These are phyloP conservation scores for Meyerozyma smithsonii DNA, from an alignment of 1,139 yeast genomes.

Conservation along the genomic window DNA sequence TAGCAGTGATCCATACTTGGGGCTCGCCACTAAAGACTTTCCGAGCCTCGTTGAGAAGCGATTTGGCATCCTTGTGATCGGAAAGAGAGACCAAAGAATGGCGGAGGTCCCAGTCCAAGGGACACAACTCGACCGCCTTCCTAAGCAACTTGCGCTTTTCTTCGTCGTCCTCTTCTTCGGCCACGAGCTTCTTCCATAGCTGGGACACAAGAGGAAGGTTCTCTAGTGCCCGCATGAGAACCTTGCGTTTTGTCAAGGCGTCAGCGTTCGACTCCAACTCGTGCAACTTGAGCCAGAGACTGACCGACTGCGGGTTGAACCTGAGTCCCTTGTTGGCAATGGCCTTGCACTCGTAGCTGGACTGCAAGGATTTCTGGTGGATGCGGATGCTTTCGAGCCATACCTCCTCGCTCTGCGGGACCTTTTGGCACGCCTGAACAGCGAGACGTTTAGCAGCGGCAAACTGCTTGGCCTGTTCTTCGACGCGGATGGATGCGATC, in stretches of 20 bases:
- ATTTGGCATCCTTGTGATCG: slow-evolving; percentile 47
- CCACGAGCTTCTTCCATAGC: slow-evolving; percentile 53
- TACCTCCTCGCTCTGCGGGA: slow-evolving; percentile 65
- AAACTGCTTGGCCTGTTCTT: slow-evolving; percentile 57
- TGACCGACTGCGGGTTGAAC: slow-evolving; percentile 50
- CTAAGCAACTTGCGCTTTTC: slow-evolving; percentile 51
- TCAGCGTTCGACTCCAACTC: slow-evolving; percentile 55
- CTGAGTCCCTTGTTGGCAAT: slow-evolving; percentile 66
- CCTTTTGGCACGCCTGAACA: slow-evolving; percentile 64
- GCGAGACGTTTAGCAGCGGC: slow-evolving; percentile 58
- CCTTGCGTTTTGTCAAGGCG: slow-evolving; percentile 42
- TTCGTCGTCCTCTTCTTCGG: slow-evolving; percentile 41
- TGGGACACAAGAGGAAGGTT: slow-evolving; percentile 40
- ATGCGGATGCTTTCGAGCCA: slow-evolving; percentile 82
- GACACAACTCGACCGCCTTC: slow-evolving; percentile 69
- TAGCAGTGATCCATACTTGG: slow-evolving; percentile 68
- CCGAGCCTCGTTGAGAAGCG: slow-evolving; percentile 56
- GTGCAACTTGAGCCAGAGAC: slow-evolving; percentile 69
- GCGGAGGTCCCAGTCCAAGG: slow-evolving; percentile 68
- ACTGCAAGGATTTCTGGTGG: slow-evolving; percentile 45
- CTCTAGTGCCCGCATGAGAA: slow-evolving; percentile 60
- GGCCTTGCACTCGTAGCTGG: slow-evolving; percentile 38
- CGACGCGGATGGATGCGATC: slow-evolving; percentile 84
- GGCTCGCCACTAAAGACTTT: slow-evolving; percentile 47
- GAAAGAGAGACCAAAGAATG: slow-evolving; percentile 37